phyloP scores from a whole-genome alignment of 805 yeast genomes.

The Zygotorulaspora chibaensis region DNA sequence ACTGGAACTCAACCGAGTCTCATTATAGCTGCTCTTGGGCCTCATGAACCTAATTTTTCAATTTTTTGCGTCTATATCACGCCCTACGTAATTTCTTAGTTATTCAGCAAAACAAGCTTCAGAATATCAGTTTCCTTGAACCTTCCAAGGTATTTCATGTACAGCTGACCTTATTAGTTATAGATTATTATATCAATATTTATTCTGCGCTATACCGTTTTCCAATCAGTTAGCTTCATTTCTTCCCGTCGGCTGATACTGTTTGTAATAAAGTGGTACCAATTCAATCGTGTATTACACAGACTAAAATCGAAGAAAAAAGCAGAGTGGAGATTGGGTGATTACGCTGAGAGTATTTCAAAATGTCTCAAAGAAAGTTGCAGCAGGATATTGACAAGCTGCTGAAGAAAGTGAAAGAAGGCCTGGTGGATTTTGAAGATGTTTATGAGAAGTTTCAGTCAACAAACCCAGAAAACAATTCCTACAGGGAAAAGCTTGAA shows the following conservation, averaged over 20 bases:
- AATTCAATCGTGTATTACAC: too few relatives aligned
- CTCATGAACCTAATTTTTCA: too few relatives aligned
- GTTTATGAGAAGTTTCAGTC: constrained; percentile 79
- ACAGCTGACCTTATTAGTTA: not conserved
- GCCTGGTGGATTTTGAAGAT: constrained; percentile 77
- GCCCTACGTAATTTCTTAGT: too few relatives aligned
- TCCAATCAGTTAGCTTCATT: too few relatives aligned
- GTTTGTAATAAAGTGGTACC: too few relatives aligned
- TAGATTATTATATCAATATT: too few relatives aligned
- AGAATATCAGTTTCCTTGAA: not conserved
- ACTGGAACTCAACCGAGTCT: not conserved
- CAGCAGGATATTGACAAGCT: constrained; percentile 85
- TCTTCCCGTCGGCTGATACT: too few relatives aligned
- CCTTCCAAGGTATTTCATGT: not conserved
- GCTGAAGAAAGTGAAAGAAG: constrained; percentile 88
- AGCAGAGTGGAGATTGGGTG: not conserved
- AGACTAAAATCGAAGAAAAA: not conserved
- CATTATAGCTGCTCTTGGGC: too few relatives aligned
- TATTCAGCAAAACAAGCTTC: too few relatives aligned
- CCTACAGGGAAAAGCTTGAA: constrained; percentile 92
- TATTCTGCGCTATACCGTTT: too few relatives aligned
- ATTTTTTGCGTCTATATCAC: too few relatives aligned
- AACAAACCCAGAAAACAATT: constrained; percentile 60
- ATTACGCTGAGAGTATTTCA: constrained; percentile 1
- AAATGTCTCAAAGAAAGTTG: constrained; percentile 45